Base-by-base conservation (phyloP, 2,329 filamentous ascomycete genomes). In the Davidsoniella eucalypti region DNA sequence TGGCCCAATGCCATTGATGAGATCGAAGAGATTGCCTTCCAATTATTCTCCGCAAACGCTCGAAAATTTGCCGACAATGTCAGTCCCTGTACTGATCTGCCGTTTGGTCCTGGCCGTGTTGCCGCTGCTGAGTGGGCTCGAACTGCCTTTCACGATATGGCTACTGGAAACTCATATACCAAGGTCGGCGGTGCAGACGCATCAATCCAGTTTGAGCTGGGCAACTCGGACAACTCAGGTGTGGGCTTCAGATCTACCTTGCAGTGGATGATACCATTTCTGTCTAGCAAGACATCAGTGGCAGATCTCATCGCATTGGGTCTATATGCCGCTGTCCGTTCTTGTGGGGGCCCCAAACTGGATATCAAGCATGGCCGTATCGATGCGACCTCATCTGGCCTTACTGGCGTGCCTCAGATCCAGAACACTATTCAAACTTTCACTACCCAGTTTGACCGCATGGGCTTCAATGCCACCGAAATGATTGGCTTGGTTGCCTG, bases 61-160 rank as follows among this genome's bases (percentile, higher is more conserved):
- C 68, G 75, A 54, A 68, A 71, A 39, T 78, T 81, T 58, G 69
- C 73, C 43, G 68, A 70, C 47, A 68, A 69, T 12, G 70, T 81
- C 50, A 73, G 67, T 33, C 76, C 76, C 5, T 80, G 76, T 61
- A 66, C 65, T 41, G 73, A 67, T 54, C 68, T 73, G 52, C 67
- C 69, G 17, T 68, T 69, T 1, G 73, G 71, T 0, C 65, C 69
- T 2, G 76, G 75, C 43, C 71, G 76, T 44, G 67, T 72, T 37
- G 75, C 73, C 42, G 73, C 76, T 5, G 75, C 75, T 5, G 75
- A 79, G 60, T 80, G 76, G 76, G 61, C 80, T 40, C 69, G 76
- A 29, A 69, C 72, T 2, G 76, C 69, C 21, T 80, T 80, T 54
- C 76, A 80, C 61, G 76, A 80, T 58, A 76, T 78, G 69, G 65